Conservation (phyloP, 345 rosid species). For the Conringia planisiliqua region DNA sequence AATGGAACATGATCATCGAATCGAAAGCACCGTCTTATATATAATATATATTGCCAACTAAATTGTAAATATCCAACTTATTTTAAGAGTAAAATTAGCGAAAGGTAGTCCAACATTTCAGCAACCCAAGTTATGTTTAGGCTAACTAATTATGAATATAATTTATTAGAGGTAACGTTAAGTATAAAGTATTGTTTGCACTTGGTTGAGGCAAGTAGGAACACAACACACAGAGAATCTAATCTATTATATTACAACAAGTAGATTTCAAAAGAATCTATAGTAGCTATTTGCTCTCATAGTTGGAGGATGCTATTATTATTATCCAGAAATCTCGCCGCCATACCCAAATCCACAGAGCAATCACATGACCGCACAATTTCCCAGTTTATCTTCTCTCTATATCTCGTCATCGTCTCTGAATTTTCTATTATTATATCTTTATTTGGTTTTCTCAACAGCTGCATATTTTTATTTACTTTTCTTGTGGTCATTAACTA, state of each 20-base stretch:
- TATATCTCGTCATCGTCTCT: background rate
- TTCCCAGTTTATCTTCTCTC: slow-evolving; percentile 3
- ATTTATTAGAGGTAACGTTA: no score
- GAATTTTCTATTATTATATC: no score
- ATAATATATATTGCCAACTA: background rate
- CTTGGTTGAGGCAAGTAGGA: background rate
- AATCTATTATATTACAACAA: background rate
- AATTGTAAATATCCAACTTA: background rate
- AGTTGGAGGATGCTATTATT: background rate
- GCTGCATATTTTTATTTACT: no score
- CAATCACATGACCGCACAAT: slow-evolving; percentile 29
- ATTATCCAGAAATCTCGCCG: background rate
- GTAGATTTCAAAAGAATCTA: background rate
- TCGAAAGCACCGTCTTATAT: background rate
- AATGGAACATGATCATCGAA: background rate
- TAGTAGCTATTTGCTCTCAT: background rate
- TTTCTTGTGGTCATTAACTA: no score
- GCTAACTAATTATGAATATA: no score
- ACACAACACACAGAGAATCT: background rate
- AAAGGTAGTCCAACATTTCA: background rate
- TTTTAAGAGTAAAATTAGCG: background rate
- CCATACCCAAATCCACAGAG: slow-evolving; percentile 9
- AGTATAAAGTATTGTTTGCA: background rate
- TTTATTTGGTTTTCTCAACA: no score
- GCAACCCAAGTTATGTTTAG: no score